Conservation (phyloP, 2,329 filamentous ascomycete species). For the Aureobasidium subglaciale region DNA sequence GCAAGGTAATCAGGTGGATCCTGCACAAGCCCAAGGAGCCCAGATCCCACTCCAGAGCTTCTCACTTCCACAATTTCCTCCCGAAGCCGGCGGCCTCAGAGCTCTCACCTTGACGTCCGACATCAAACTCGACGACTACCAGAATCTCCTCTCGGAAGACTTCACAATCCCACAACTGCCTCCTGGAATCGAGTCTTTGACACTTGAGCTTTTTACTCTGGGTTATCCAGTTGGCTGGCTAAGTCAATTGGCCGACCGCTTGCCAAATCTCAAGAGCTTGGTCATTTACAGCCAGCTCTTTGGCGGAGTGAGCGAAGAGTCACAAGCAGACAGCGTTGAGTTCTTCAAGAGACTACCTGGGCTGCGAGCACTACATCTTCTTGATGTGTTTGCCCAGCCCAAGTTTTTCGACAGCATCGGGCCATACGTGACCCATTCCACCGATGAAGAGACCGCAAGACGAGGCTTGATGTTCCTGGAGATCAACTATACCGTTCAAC, state of each 20-base stretch:
- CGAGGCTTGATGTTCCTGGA: conserved; percentile 38
- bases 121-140: conserved; percentile 43
- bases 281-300: conserved; percentile 42
- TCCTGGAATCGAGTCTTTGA: conserved; percentile 35
- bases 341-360: conserved; percentile 34
- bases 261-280: conserved; percentile 37
- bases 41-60: conserved; percentile 42
- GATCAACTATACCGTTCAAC: conserved; percentile 41
- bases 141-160: conserved; percentile 30
- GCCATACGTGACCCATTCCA: conserved; percentile 26
- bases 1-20: conserved; percentile 20
- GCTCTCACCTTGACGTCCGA: conserved; percentile 43
- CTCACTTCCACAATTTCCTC: conserved; percentile 39
- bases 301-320: conserved; percentile 35
- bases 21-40: conserved; percentile 33
- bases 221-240: conserved; percentile 42
- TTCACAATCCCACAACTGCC: conserved; percentile 35
- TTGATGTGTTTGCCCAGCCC: conserved; percentile 40
- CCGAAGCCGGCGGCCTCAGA: conserved; percentile 36
- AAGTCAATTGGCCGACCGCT: conserved; percentile 30
- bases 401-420: conserved; percentile 33
- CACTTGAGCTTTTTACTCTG: conserved; percentile 43
- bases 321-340: conserved; percentile 33
- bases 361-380: conserved; percentile 39
- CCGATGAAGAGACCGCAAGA: conserved; percentile 15